Evolutionary conservation across 139 green algal species (phyloP), one percentile per base, ranked within the genome.

Genomic region (Picochlorum costavermella): DNA sequence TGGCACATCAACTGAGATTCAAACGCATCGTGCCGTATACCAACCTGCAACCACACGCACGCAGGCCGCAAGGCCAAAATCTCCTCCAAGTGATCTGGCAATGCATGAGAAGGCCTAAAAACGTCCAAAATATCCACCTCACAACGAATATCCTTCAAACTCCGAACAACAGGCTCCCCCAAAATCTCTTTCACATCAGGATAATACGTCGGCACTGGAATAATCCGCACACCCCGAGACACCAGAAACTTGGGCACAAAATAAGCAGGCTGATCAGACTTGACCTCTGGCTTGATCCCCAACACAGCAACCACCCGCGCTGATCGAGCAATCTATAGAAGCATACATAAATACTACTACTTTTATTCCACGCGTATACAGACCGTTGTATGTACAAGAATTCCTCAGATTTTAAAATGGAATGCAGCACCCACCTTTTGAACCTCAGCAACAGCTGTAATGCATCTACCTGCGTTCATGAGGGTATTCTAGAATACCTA

Each of bases 31-130:
- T 53, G n/a, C 12, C 46, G 46, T 23, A 86, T 86, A 55, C 80
- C 80, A 17, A 43, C 70, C 64, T 86, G 79, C 53, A 86, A 71
- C 80, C 80, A 86, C 11, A 86, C 80, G 11, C 44, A 67, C 48
- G 65, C 75, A 20, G 67, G 67, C 1, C 56, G 57, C 1, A 74
- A 78, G 4, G 68, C 30, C 30, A 86, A 28, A 16, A 86, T 85
- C 68, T 86, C 80, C 6, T 78, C 65, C 5, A 86, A 4, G 50
- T 86, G 80, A 12, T n/a, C 20, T 16, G 56, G 50, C 10, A 79
- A 60, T 57, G 79, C 66, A 10, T 46, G 50, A 9, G 69, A 64
- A 29, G 67, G 65, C 26, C 76, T 51, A 58, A 83, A 83, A 8
- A 83, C 65, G 31, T 79, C 64, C 29, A 83, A 30, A n/a, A 83